Conservation (phyloP, 1,139 yeast species). For the Sugiyamaella paludigena region DNA sequence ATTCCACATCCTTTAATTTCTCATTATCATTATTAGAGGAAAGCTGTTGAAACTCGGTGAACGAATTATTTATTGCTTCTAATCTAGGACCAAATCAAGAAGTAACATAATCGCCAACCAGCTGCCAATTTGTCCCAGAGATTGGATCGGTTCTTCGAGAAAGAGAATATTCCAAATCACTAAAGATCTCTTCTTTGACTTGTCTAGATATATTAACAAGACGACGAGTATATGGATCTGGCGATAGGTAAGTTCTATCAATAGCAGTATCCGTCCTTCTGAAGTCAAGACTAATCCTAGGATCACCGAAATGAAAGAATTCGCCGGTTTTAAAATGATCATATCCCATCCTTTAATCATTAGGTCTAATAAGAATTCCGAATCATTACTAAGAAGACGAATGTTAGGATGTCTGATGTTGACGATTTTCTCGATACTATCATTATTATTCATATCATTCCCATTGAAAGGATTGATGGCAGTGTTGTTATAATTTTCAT, state of each 20-base stretch:
- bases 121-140: conserved; percentile 52
- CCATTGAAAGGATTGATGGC: no score
- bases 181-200: conserved; percentile 39
- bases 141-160: conserved; percentile 36
- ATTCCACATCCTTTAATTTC: conserved; percentile 8
- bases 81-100: conserved; percentile 51
- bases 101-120: conserved; percentile 45
- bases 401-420: conserved; percentile 14
- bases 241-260: conserved; percentile 45
- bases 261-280: conserved; percentile 50
- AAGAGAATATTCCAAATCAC: conserved; percentile 38
- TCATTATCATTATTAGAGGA: neutral
- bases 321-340: conserved; percentile 48
- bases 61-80: conserved; percentile 40
- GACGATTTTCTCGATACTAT: neutral
- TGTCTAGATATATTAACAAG: conserved; percentile 41
- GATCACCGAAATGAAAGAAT: conserved; percentile 46
- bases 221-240: conserved; percentile 50
- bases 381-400: neutral
- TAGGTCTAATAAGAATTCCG: conserved; percentile 5
- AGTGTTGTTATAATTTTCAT: conserved; percentile 22
- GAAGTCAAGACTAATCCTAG: conserved; percentile 48
- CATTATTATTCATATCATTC: no score
- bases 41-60: conserved; percentile 18
- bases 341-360: conserved; percentile 37